These are phyloP conservation scores for Diphasiastrum complanatum DNA, from an alignment of 83 land plant species.

Conservation along the genomic window DNA sequence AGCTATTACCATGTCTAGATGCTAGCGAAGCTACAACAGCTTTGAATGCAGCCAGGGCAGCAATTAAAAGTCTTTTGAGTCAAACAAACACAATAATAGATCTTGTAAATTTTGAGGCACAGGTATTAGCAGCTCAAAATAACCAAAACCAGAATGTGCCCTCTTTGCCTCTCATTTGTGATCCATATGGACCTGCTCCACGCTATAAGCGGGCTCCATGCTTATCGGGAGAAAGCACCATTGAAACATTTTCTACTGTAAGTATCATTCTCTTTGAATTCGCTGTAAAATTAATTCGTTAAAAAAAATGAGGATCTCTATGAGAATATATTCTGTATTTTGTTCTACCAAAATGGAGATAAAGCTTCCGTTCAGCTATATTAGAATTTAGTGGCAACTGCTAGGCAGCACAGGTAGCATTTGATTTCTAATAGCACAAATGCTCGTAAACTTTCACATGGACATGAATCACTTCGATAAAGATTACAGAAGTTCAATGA, in stretches of 20 bases:
- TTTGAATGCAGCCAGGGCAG: constrained; percentile 10
- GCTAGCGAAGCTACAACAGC: not conserved
- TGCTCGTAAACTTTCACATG: too few species aligned
- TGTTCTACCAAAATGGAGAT: too few species aligned
- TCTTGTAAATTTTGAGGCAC: constrained; percentile 14
- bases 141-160: not conserved
- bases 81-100: constrained; percentile 14
- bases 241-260: constrained; percentile 11
- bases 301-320: too few species aligned
- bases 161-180: constrained; percentile 15
- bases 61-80: constrained; percentile 18
- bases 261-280: not conserved
- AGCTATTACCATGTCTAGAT: constrained; percentile 11
- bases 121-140: constrained; percentile 1
- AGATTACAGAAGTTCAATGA: too few species aligned
- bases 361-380: too few species aligned
- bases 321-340: too few species aligned
- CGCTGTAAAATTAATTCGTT: not conserved
- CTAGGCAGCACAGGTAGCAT: too few species aligned
- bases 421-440: too few species aligned
- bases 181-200: constrained; percentile 27
- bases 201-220: not conserved
- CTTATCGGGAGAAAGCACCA: constrained; percentile 6
- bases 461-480: too few species aligned
- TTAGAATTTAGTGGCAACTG: too few species aligned